Conservation (phyloP, 2,329 filamentous ascomycete species). For the Chaetoscypha palmicola region DNA sequence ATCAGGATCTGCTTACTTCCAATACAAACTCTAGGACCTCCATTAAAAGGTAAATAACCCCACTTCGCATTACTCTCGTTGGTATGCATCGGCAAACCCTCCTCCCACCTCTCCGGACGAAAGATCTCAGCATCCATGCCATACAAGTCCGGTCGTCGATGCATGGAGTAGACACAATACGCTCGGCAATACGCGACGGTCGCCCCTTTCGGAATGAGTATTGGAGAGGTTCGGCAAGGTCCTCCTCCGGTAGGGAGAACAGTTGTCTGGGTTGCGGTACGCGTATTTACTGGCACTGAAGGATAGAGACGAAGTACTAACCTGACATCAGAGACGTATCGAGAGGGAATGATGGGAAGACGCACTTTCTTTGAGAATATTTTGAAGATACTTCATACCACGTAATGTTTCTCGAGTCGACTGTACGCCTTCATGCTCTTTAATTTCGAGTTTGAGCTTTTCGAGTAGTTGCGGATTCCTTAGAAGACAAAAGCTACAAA, state of each 20-base stretch:
- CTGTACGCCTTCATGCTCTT: no score
- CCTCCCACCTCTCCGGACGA: constrained; percentile 66
- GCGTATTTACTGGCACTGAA: constrained; percentile 28
- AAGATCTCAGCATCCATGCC: constrained; percentile 63
- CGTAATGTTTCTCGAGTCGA: no score
- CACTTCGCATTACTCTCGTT: constrained; percentile 47
- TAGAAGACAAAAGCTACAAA: background rate
- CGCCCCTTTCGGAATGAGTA: no score
- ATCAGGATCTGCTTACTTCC: no score
- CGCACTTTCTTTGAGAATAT: constrained; percentile 50
- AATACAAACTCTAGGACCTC: constrained; percentile 62
- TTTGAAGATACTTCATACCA: no score
- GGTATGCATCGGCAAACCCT: no score
- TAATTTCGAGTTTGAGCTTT: constrained; percentile 25
- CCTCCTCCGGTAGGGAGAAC: constrained; percentile 30
- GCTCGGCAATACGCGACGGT: no score
- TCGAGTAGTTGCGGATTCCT: constrained; percentile 17
- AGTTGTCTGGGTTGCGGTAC: constrained; percentile 15
- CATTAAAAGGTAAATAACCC: constrained; percentile 69
- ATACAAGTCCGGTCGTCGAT: constrained; percentile 48
- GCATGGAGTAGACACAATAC: constrained; percentile 30
- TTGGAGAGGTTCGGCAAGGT: constrained; percentile 21
- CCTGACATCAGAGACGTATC: background rate
- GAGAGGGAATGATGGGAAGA: background rate
- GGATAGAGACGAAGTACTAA: constrained; percentile 32